phyloP scores from a whole-genome alignment of 2,329 filamentous ascomycete species.

The Botrytis medusae region DNA sequence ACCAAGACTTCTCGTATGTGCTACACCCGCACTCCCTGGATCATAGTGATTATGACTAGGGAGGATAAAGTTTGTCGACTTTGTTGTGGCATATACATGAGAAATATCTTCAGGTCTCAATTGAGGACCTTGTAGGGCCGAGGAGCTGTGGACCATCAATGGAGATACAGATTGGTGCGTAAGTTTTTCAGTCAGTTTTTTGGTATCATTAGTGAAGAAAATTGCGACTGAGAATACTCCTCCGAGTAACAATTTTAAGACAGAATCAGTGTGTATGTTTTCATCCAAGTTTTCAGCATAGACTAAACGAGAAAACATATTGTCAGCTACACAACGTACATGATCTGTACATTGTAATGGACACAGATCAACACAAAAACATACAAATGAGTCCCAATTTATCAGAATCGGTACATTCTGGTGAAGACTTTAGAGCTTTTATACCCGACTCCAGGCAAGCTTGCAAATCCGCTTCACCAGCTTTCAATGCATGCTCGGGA shows the following conservation, averaged over 20 bases:
- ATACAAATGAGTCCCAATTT: conserved; percentile 15
- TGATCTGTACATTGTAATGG: not conserved
- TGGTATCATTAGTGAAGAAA: conserved; percentile 3
- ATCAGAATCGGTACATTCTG: conserved; percentile 16
- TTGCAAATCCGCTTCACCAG: not conserved
- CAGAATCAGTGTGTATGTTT: not conserved
- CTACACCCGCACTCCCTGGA: conserved; percentile 51
- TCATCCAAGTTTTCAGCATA: conserved; percentile 12
- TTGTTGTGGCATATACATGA: conserved; percentile 20
- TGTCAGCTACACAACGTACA: not conserved
- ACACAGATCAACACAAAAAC: conserved; percentile 2
- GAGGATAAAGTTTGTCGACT: conserved; percentile 27
- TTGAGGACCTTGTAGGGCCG: not conserved
- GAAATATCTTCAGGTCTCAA: conserved; percentile 8
- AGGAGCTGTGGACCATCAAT: conserved; percentile 16
- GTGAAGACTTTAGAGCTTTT: conserved; percentile 18
- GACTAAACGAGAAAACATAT: conserved; percentile 10
- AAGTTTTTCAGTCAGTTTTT: not conserved
- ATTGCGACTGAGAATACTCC: not conserved
- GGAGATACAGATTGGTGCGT: not conserved
- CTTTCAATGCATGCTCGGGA: not conserved
- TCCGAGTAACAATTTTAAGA: not conserved
- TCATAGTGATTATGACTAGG: conserved; percentile 34
- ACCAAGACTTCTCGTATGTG: conserved; percentile 63
- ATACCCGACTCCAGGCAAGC: conserved; percentile 10